Base-by-base conservation (phyloP, 2,329 filamentous ascomycete species). In the Lasiodiplodia citricola region DNA sequence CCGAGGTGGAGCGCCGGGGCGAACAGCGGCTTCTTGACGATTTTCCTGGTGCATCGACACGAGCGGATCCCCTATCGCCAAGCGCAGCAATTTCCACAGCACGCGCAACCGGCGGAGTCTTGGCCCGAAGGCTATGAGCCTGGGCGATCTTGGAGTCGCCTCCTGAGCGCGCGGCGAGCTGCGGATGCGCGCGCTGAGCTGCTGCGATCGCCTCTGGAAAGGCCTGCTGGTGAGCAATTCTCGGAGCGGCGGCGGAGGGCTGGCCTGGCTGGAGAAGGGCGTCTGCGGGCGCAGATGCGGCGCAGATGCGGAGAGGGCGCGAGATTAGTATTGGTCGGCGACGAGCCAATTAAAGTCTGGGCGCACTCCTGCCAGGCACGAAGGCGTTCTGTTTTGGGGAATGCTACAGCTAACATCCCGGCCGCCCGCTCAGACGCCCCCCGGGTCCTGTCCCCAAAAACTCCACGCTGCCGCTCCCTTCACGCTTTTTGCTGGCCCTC, bases 331-430 rank as follows among this genome's bases (percentile, higher is more conserved):
- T 66, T 66, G 64, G 31, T 41, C 38, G 55, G 55, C 6, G 31
- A 57, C 55, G 51, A 57, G 64, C 64, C 64, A 66, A 66, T 66
- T 31, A 57, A 37, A n/a, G 64, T 21, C 64, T 56, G 51, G 63
- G 51, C 63, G 60, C 23, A 18, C 60, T 54, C 51, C 62, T 65
- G 58, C 62, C 62, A 66, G 63, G 63, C 63, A 66, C 63, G 63
- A 51, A 55, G 37, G 64, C 38, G 52, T 54, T 56, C 64, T 68
- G 66, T 64, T 64, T 68, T 64, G 66, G 66, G 66, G 66, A 64
- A 68, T 68, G 66, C 23, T 25, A 55, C 21, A 54, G 57, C 66
- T 65, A 65, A 65, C 62, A 65, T 44, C 62, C 62, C 37, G 47
- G 62, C 23, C 47, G 47, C 18, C 31, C 31, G 62, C 62, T 44